Conservation (phyloP, 2,329 filamentous ascomycete species). For the Pestalotiopsis fici region DNA sequence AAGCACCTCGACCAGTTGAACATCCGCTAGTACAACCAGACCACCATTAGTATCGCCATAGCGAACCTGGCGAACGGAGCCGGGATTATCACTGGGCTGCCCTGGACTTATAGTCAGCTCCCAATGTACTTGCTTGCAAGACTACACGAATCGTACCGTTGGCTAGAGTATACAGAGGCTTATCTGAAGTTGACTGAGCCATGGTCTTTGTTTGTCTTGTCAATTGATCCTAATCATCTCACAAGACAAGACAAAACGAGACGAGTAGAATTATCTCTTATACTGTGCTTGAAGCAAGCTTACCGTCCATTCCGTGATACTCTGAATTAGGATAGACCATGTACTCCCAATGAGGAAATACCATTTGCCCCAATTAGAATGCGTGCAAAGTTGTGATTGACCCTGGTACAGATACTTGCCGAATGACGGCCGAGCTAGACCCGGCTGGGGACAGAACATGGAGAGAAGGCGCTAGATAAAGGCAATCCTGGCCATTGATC, state of each 20-base stretch:
- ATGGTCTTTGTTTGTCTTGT: background rate
- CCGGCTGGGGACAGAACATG: background rate
- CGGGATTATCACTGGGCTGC: background rate
- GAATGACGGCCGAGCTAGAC: background rate
- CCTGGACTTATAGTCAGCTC: background rate
- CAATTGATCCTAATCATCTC: background rate
- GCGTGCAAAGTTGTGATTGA: background rate
- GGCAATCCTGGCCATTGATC: background rate
- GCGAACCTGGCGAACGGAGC: background rate
- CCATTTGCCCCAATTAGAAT: background rate
- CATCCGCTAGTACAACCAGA: constrained; percentile 38
- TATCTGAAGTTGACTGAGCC: background rate
- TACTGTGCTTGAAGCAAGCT: background rate
- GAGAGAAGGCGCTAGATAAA: background rate
- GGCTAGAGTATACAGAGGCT: background rate
- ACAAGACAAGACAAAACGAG: background rate
- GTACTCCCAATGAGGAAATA: background rate
- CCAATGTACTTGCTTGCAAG: background rate
- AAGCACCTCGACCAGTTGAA: constrained; percentile 51
- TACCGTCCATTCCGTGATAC: background rate
- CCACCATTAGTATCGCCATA: constrained; percentile 1
- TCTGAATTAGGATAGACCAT: background rate
- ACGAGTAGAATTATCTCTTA: background rate
- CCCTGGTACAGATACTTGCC: background rate
- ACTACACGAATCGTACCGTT: background rate